A percentile compares a stretch with the other conserved stretches of the same genome.
Evolutionary conservation across 768 basidiomycete species (phyloP).

Genomic region (Termitomyces titanicus): DNA sequence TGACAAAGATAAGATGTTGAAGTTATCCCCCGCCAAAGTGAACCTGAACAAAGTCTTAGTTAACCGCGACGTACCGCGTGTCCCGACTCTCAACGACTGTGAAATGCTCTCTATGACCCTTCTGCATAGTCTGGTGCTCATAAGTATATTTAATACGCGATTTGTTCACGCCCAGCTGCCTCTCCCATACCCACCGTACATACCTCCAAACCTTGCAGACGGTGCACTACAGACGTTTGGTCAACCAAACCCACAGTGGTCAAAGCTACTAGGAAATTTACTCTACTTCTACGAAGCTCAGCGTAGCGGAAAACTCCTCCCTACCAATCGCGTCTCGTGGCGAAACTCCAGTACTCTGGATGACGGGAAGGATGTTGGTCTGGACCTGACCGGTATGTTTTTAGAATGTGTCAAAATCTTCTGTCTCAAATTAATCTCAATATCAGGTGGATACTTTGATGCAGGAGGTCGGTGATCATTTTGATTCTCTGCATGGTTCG

Average conservation of each 20-base stretch:
- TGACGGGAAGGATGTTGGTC: constrained; percentile 70
- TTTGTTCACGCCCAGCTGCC: constrained; percentile 50
- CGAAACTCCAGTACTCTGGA: constrained; percentile 74
- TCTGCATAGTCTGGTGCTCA: constrained; percentile 15
- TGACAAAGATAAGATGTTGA: not conserved
- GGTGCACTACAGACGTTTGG: constrained; percentile 49
- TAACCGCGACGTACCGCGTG: no score
- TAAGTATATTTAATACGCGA: constrained; percentile 12
- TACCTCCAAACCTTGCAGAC: constrained; percentile 55
- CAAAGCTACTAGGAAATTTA: constrained; percentile 72
- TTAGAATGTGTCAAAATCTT: not conserved
- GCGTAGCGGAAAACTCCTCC: constrained; percentile 70
- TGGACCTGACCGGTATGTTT: constrained; percentile 66
- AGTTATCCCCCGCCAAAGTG: not conserved
- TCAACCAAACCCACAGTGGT: constrained; percentile 76
- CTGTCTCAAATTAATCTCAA: not conserved
- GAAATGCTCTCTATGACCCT: constrained; percentile 21
- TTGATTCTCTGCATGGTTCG: not conserved
- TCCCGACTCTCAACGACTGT: no score
- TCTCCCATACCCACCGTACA: constrained; percentile 60
- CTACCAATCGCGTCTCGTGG: constrained; percentile 77
- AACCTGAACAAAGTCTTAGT: not conserved
- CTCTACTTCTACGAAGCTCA: constrained; percentile 93
- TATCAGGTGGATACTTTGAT: constrained; percentile 77
- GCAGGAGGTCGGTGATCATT: constrained; percentile 64